Evolutionary conservation across 2,329 filamentous ascomycete genomes (phyloP), one percentile per base, ranked within the genome.

Genomic region (Penicillium brasilianum): DNA sequence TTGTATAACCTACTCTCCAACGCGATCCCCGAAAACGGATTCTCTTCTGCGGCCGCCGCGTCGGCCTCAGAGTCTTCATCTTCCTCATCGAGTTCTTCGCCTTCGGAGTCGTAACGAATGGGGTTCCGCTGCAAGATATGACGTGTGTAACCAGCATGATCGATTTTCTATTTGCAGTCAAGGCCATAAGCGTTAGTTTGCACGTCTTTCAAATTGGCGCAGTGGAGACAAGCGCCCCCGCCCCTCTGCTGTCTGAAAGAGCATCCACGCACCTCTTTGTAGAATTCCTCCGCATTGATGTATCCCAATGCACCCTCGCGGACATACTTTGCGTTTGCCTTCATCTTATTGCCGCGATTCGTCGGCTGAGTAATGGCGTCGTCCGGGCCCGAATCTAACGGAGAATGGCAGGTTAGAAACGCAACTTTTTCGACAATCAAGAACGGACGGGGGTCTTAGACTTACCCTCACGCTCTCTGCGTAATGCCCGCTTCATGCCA

Each of bases 291-390:
- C 9, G 83, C 81, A 64, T 81, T 77, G 4, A 80, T 77, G 60
- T 79, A 81, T 30, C 85, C 84, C 57, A 87, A 74, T 18, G 81
- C 79, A 39, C 84, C 85, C 64, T 84, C 80, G 63, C 84, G 84
- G 46, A 87, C 81, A 71, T 84, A 82, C 63, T 80, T 80, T 25
- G 86, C 83, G 69, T 86, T 85, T 61, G 80, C 80, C 72, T 83
- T 84, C 67, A 88, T 78, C 74, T 88, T 88, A 72, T 88, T 87
- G 59, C 84, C 85, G 70, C 85, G 82, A 71, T 87, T 87, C 55
- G 84, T 84, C 55, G 83, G 82, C 59, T 82, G 78, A 28, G 79
- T 79, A 66, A 86, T 83, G 48, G 80, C 76, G 53, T 85, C 82
- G 66, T 87, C 86, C 37, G 83, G 74, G 25, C 71, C 77, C 18